These are phyloP conservation scores for Protoeuglena noctilucae DNA, from an alignment of 139 green algal species.

Conservation along the genomic window DNA sequence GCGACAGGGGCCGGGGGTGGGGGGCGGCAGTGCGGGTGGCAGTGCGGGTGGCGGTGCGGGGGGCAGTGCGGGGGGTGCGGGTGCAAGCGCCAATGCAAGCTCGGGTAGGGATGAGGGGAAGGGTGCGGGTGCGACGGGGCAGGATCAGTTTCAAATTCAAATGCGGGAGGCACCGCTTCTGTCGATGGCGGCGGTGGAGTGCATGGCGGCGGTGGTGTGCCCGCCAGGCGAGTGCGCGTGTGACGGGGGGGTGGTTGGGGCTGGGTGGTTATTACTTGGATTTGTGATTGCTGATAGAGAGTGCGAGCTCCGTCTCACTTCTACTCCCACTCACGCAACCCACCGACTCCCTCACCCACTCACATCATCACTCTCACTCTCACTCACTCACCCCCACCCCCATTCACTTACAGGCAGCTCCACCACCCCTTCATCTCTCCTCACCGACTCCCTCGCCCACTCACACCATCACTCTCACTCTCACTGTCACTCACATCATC, in stretches of 20 bases:
- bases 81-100: conserved; percentile 4
- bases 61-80: not conserved
- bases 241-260: conserved; percentile 4
- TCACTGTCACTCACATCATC: not conserved
- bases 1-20: conserved; percentile 39
- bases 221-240: conserved; percentile 10
- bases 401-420: not conserved
- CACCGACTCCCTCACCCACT: no score
- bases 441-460: not conserved
- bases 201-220: conserved; percentile 28
- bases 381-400: not conserved
- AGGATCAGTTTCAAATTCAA: conserved; percentile 13
- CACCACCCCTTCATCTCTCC: not conserved
- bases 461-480: conserved; percentile 3
- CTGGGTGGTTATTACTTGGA: not conserved
- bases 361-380: no score
- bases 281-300: not conserved
- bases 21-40: conserved; percentile 6
- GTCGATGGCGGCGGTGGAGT: conserved; percentile 31
- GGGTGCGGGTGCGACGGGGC: conserved; percentile 5
- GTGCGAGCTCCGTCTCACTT: no score
- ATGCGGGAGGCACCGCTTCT: conserved; percentile 14
- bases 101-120: not conserved
- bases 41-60: conserved; percentile 9
- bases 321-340: no score